Conservation (phyloP, 129 eudicot genomes). For the carrot (Daucus carota) region DH1_v3.0 NC_030383.2:52388001-52388500, state of each 20-base stretch:
- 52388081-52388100: slow-evolving; percentile 68
- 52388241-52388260: slow-evolving; percentile 88
- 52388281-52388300: slow-evolving; percentile 33
- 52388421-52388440: slow-evolving; percentile 27
- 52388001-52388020: slow-evolving; percentile 79
- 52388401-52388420: slow-evolving; percentile 35
- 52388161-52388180: slow-evolving; percentile 88
- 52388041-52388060: slow-evolving; percentile 52
- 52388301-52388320: not conserved
- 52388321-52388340: slow-evolving; percentile 15
- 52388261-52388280: slow-evolving; percentile 76
- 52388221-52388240: slow-evolving; percentile 88
- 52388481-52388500: not conserved
- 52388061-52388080: slow-evolving; percentile 65
- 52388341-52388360: slow-evolving; percentile 14
- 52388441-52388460: slow-evolving; percentile 52
- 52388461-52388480: slow-evolving; percentile 18
- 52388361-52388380: slow-evolving; percentile 19
- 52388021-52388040: slow-evolving; percentile 76
- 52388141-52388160: slow-evolving; percentile 30
- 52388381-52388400: slow-evolving; percentile 27
- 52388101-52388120: slow-evolving; percentile 86
- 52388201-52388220: slow-evolving; percentile 80
- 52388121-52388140: slow-evolving; percentile 56
- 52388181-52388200: slow-evolving; percentile 85